Evolutionary conservation across 768 basidiomycete species (phyloP).

Genomic region (Pleurotus tuoliensis): DNA sequence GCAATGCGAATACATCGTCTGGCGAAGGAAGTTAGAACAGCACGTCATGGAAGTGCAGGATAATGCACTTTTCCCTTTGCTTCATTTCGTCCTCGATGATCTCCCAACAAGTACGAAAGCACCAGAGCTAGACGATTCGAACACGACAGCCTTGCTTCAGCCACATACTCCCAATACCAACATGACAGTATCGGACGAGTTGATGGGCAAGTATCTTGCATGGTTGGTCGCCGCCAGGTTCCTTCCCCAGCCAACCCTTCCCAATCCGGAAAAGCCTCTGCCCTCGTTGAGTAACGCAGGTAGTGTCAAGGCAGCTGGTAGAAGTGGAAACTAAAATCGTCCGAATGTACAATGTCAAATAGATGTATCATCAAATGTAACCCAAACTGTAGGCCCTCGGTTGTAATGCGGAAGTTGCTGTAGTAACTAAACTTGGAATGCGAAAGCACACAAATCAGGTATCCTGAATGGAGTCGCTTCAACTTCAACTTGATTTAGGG

Average conservation of each 20-base stretch:
- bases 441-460: too few relatives aligned
- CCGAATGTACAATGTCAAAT: too few relatives aligned
- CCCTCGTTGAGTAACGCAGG: constrained; percentile 41
- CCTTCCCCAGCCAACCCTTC: constrained; percentile 51
- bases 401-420: too few relatives aligned
- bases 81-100: constrained; percentile 97
- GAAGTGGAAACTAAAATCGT: constrained; percentile 49
- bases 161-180: constrained; percentile 33
- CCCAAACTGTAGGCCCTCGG: too few relatives aligned
- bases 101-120: constrained; percentile 95
- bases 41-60: constrained; percentile 94
- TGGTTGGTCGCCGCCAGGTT: constrained; percentile 90
- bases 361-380: too few relatives aligned
- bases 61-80: constrained; percentile 93
- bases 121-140: constrained; percentile 83
- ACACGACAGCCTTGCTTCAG: constrained; percentile 64
- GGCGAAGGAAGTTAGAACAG: constrained; percentile 90
- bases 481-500: constrained; percentile 10
- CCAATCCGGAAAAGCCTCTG: constrained; percentile 37
- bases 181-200: constrained; percentile 65
- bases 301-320: constrained; percentile 59
- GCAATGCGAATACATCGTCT: constrained; percentile 84
- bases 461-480: too few relatives aligned
- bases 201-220: constrained; percentile 86
- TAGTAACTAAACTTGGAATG: too few relatives aligned